These are phyloP conservation scores for Coccomyxa sp. DNA, from an alignment of 139 green algal species.

Conservation along the genomic window DNA sequence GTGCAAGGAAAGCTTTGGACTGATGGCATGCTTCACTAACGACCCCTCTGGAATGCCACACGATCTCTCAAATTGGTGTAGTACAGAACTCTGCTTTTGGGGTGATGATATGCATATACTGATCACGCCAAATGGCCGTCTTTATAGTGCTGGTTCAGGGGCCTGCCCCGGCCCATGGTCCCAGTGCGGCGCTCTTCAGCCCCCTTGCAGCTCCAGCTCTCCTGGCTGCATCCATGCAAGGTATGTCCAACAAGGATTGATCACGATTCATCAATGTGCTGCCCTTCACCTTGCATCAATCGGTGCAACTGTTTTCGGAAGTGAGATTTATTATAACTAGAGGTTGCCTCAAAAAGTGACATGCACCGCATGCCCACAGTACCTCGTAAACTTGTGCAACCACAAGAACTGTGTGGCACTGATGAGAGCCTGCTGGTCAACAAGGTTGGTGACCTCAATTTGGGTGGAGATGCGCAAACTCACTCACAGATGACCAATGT, in stretches of 20 bases:
- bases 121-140: not conserved
- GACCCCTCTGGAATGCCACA: not conserved
- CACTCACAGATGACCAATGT: not conserved
- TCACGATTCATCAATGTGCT: not conserved
- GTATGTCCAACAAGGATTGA: not conserved
- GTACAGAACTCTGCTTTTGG: not conserved
- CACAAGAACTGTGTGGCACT: too few relatives aligned
- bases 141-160: too few relatives aligned
- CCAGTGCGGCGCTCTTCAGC: not conserved
- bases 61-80: not conserved
- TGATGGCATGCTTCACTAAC: not conserved
- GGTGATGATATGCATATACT: not conserved
- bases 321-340: not conserved
- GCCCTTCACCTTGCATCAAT: not conserved
- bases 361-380: too few relatives aligned
- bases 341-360: too few relatives aligned
- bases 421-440: too few relatives aligned
- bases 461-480: not conserved
- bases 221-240: not conserved
- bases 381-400: too few relatives aligned
- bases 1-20: not conserved
- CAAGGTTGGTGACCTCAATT: not conserved
- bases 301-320: not conserved
- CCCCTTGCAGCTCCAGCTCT: not conserved
- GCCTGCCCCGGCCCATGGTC: not conserved